Conservation (phyloP, 352 stramenopile genomes). For the Pythium oligandrum region DNA sequence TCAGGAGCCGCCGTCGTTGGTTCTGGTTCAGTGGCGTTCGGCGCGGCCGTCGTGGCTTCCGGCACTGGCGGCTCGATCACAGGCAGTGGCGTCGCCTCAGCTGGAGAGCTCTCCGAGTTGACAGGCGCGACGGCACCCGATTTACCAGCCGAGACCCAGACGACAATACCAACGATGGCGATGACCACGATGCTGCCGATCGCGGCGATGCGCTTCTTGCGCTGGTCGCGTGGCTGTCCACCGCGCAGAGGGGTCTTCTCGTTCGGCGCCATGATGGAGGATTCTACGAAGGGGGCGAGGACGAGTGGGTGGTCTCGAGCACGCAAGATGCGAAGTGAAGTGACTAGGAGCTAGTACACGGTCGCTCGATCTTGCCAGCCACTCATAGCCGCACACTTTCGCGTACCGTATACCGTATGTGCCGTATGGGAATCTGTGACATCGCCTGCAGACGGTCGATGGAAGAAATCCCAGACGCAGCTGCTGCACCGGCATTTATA, state of each 20-base stretch:
- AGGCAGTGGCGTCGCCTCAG: not conserved
- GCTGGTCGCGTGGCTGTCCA: constrained; percentile 6
- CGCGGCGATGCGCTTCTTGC: constrained; percentile 13
- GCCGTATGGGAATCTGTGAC: too few species aligned
- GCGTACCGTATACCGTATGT: too few species aligned
- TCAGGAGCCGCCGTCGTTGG: constrained; percentile 2
- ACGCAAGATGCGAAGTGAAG: constrained; percentile 8
- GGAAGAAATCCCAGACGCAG: too few species aligned
- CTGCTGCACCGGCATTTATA: too few species aligned
- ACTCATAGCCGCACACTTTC: too few species aligned
- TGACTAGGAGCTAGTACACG: too few species aligned
- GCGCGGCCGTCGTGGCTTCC: constrained; percentile 3
- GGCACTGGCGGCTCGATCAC: not conserved
- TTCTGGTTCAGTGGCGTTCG: not conserved
- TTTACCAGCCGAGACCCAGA: too few species aligned
- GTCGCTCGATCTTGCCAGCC: too few species aligned
- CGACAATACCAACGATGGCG: constrained; percentile 3
- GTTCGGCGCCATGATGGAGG: constrained; percentile 9
- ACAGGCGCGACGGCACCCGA: not conserved
- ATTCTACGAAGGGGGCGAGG: not conserved
- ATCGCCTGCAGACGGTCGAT: too few species aligned
- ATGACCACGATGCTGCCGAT: constrained; percentile 8
- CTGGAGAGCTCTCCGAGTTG: too few species aligned
- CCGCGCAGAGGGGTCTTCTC: constrained; percentile 14
- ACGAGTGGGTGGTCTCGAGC: too few species aligned